Evolutionary conservation across 306 rosid genomes (phyloP), one percentile per base, ranked within the genome.

Genomic region (Ochetophila trinervis): DNA sequence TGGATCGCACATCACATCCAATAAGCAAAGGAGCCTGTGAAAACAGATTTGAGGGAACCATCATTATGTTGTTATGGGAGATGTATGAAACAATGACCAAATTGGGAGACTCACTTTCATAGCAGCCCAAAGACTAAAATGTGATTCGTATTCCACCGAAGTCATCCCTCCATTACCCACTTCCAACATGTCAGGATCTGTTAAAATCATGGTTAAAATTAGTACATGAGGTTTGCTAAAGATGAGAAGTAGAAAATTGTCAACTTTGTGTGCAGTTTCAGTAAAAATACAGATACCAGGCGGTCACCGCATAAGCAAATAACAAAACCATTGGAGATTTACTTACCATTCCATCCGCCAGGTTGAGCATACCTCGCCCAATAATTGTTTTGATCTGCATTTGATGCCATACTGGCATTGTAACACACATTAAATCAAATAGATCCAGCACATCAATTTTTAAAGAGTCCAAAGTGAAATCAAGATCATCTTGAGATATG

Each of bases 121-220:
- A 7, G 55, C 65, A 8, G 70, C 76, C 76, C 76, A 72, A 40
- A 72, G 54, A 34, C 76, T 72, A 55, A 72, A 63, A 55, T 63
- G 76, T 22, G 76, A 55, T 12, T 18, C 12, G 22, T 72, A 72
- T 22, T 71, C 76, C 45, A 44, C 70, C 4, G 27, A 8, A 34
- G 37, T 71, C 76, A 71, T 71, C 50, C 57, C 64, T 63, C 76
- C 76, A 30, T 71, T 71, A 14, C 76, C 76, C 51, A 63, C 76
- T 71, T 71, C 76, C 70, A 71, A 32, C 76, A 71, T 63, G n/a
- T 63, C 76, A 5, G 76, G 70, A 63, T 71, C 70, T 71, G 21
- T 57, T 34, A 48, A 40, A 48, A 47, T 45, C 42, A 16, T 19
- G n/a, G 27, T 15, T 48, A 19, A 27, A 56, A 0, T 67, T 67